Base-by-base conservation (phyloP, 805 yeast genomes). In the Cyberlindnera xylosilytica region DNA sequence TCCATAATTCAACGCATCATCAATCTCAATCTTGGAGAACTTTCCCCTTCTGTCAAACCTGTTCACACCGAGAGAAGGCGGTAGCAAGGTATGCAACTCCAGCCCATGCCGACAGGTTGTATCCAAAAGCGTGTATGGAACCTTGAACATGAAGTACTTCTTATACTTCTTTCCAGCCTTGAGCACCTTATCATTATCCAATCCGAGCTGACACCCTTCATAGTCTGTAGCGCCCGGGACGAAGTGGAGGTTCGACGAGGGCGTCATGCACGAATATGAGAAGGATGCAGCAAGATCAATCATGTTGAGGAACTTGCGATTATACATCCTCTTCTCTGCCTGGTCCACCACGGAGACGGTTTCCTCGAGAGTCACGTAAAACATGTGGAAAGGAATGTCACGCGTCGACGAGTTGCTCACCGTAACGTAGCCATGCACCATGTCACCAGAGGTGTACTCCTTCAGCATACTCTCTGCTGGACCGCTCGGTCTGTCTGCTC, bases 361-460 rank as follows among this genome's bases (percentile, higher is more conserved):
- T 4, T 77, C 78, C 56, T 75, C 77, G 33, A 74, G 53, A 6
- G 77, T 69, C 2, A 73, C 77, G 39, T 51, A 76, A 54, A 82
- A 75, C 79, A 78, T 78, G 50, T 81, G 83, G 53, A 81, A 83
- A 2, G 74, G 73, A 18, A 82, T 61, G 1, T 72, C 73, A 11
- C 60, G 57, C 12, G 66, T 56, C 4, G 79, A 68, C 10, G 62
- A 66, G 52, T 79, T 79, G 33, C 72, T 64, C 19, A 79, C 66
- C 6, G 69, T 57, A 41, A 78, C 70, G 51, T 72, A 77, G 0
- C 91, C 91, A 53, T 76, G 72, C 11, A 83, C 66, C 18, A 68
- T 68, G 54, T 83, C 89, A n/a, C 87, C 87, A 12, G 82, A 80
- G 16, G 76, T 76, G 54, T 75, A 83, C 56, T 80, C 86, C 43